phyloP scores from a whole-genome alignment of 140 eudicot species.

The Eryngium alpinum region DNA sequence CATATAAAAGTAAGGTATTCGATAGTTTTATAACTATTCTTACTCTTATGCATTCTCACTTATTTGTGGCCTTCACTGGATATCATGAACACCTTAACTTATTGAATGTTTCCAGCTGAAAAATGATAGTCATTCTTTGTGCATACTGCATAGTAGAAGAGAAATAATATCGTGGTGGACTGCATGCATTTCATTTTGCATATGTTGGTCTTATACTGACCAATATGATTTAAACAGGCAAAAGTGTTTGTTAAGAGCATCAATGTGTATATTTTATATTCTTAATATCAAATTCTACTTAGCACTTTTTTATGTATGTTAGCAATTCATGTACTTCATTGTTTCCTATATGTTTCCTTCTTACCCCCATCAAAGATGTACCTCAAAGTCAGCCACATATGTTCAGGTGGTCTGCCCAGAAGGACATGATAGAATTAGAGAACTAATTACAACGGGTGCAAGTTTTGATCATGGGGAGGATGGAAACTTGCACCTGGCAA shows the following conservation, averaged over 20 bases:
- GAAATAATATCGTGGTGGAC: not conserved
- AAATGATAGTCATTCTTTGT: not conserved
- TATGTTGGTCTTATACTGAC: not conserved
- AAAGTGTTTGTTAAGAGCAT: not conserved
- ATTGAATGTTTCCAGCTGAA: not conserved
- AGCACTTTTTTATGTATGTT: not conserved
- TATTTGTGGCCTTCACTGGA: not conserved
- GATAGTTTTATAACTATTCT: not conserved
- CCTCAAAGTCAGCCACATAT: constrained; percentile 16
- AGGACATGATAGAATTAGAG: constrained; percentile 95
- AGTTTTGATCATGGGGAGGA: constrained; percentile 99
- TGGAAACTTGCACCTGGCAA: constrained; percentile 89
- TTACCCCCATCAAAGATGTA: not conserved
- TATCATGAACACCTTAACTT: not conserved
- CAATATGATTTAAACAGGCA: not conserved
- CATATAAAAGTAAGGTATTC: too few species aligned
- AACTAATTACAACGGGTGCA: constrained; percentile 95
- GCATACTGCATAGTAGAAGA: not conserved
- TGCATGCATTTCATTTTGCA: not conserved
- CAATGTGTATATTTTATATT: not conserved
- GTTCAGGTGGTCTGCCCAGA: constrained; percentile 95
- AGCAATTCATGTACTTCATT: not conserved
- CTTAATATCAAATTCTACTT: not conserved
- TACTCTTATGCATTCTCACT: not conserved
- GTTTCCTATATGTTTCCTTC: not conserved